Base-by-base conservation (phyloP, 345 rosid genomes). In the Arabis alpina region DNA sequence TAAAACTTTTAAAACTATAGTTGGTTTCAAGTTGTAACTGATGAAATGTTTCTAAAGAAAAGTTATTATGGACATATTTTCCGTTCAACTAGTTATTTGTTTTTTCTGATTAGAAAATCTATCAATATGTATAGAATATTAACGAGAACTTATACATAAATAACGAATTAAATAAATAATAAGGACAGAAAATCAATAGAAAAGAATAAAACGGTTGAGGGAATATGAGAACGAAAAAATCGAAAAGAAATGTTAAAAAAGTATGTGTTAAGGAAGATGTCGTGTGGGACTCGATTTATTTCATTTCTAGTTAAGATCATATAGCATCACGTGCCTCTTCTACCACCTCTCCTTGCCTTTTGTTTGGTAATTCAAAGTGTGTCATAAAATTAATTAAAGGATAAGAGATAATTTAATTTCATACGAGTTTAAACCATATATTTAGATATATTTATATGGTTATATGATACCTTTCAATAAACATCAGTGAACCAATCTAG, bases 201-300 rank as follows among this genome's bases (percentile, higher is more conserved):
- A 32, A 4, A 34, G 8, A 34, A 34, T 34, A 34, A 34, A 34
- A 34, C 37, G 37, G 37, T 6, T 34, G 37, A 34, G 37, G 37
- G 37, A 6, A 34, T 34, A 34, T 34, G 37, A 34, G 37, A 28
- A 28, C 5, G 32, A 34, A 34, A 34, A 32, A 6, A 34, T 5
- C 37, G 37, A 34, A 34, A 34, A 6, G 37, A 34, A 34, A 34
- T 55, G 15, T 55, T 54, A 9, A 49, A 65, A 69, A n/a, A 49
- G n/a, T 16, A 49, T 49, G 66, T 60, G 72, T 73, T 64, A 50
- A 65, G 60, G 61, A 65, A 65, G 66, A 65, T 73, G 52, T 64
- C 76, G 76, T 73, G 71, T 65, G 77, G 66, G 66, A 65, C 77
- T 73, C 77, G 32, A 49, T 57, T 64, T 65, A 50, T 50, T 27